Evolutionary conservation across 2,329 filamentous ascomycete species (phyloP), one percentile per base, ranked within the genome.

Genomic region (Aspergillus neoniger): DNA sequence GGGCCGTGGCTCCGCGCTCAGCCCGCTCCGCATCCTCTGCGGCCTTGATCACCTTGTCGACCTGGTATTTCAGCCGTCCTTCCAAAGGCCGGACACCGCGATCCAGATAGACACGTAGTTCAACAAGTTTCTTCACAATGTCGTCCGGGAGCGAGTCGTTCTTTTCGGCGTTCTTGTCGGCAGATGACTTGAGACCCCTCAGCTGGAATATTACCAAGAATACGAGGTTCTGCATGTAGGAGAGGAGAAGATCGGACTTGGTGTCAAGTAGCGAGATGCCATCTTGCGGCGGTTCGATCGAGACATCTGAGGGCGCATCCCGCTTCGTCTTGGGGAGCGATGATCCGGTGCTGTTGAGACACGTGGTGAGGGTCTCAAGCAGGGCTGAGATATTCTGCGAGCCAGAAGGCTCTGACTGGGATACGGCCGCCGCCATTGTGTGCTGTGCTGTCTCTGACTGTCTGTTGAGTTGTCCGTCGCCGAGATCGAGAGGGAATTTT

Each of bases 191-290:
- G 62, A 72, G 87, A 86, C 60, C 68, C 36, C 91, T 87, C 19
- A 98, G 77, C 71, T 96, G 94, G 39, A 96, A 78, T 1, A 96
- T 81, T 48, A 96, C 89, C 43, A 96, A 81, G 68, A 96, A 96
- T 48, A 95, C 91, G 4, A 98, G 86, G 70, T 96, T 96, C 71
- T 99, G 94, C 0, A 99, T 83, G 77, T 99, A 99, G 4, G 94
- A 94, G 41, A 99, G 87, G 17, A 99, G 87, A n/a, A 99, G 84
- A 74, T 99, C 95, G 78, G 96, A 98, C 80, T 99, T 99, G 65
- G 91, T 88, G 73, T 98, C 92, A 70, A 99, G 88, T 1, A 99
- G 86, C 0, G 95, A 97, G 60, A 99, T 95, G 72, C 95, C 94
- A 70, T 96, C 88, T 65, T 88, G 83, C 1, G 91, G 89, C n/a